These are phyloP conservation scores for Aspergillus sp. DNA, from an alignment of 2,329 filamentous ascomycete genomes.

Conservation along the genomic window DNA sequence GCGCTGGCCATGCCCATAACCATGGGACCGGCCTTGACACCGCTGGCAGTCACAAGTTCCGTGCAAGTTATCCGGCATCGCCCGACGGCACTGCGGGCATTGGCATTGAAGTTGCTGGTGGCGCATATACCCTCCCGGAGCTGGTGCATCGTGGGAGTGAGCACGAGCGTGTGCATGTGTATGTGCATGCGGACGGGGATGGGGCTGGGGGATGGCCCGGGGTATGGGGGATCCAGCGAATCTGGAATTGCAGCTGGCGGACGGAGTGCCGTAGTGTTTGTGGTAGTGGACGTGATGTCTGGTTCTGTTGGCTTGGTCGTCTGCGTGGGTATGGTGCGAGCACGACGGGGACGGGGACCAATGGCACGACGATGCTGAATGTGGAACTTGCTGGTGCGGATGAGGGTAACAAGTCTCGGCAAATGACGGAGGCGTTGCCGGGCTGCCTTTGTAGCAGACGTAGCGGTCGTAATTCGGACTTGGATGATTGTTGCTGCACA, in stretches of 20 bases:
- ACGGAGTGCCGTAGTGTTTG: not conserved
- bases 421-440: not conserved
- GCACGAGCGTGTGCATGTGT: not conserved
- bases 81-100: too few relatives aligned
- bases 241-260: not conserved
- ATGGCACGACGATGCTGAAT: not conserved
- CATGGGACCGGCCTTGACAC: too few relatives aligned
- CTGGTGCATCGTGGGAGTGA: conserved; percentile 1
- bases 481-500: not conserved
- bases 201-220: not conserved
- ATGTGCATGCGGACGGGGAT: conserved; percentile 1
- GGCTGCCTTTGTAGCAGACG: not conserved
- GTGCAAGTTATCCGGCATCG: too few relatives aligned
- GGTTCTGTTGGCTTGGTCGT: not conserved
- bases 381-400: not conserved
- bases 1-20: too few relatives aligned
- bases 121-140: too few relatives aligned
- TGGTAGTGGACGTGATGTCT: conserved; percentile 5
- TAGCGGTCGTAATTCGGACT: not conserved
- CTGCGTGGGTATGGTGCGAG: not conserved
- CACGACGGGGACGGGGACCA: not conserved
- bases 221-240: not conserved
- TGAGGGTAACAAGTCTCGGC: not conserved
- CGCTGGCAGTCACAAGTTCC: too few relatives aligned
- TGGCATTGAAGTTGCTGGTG: too few relatives aligned